Conservation (phyloP, 345 rosid species). For the Camelina neglecta region DNA sequence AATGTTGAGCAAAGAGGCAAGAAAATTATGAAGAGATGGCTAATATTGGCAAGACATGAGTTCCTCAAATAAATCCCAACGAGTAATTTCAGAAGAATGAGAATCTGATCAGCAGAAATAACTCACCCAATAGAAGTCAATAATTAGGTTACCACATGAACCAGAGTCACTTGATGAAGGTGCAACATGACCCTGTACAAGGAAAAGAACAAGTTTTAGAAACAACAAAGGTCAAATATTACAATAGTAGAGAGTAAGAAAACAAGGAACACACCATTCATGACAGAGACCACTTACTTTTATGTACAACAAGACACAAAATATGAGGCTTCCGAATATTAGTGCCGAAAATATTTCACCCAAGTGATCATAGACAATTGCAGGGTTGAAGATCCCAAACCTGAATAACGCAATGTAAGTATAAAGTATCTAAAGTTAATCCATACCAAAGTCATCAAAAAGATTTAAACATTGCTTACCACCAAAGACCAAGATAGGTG, state of each 20-base stretch:
- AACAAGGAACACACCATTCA: slow-evolving; percentile 19
- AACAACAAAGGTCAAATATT: slow-evolving; percentile 33
- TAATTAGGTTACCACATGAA: slow-evolving; percentile 83
- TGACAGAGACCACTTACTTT: slow-evolving; percentile 59
- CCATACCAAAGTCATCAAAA: not conserved
- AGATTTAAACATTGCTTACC: slow-evolving; percentile 59
- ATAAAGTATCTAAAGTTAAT: not conserved
- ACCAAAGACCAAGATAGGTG: slow-evolving; percentile 89
- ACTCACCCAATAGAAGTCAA: slow-evolving; percentile 99
- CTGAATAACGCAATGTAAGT: slow-evolving; percentile 51
- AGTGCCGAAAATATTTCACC: slow-evolving; percentile 96
- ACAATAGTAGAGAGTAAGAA: slow-evolving; percentile 8
- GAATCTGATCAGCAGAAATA: slow-evolving; percentile 4
- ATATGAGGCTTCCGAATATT: slow-evolving; percentile 85
- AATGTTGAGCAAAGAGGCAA: slow-evolving; percentile 19
- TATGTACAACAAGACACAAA: slow-evolving; percentile 85
- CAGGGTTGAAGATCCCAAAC: slow-evolving; percentile 90
- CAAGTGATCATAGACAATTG: slow-evolving; percentile 87
- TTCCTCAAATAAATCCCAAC: slow-evolving; percentile 12
- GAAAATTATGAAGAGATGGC: not conserved
- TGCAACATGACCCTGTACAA: slow-evolving; percentile 79
- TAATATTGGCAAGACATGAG: slow-evolving; percentile 3
- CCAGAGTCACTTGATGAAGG: slow-evolving; percentile 97
- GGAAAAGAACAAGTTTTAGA: slow-evolving; percentile 31
- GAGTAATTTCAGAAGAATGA: slow-evolving; percentile 9